These are phyloP conservation scores for Fusarium cicatricum DNA, from an alignment of 2,329 filamentous ascomycete genomes.

Conservation along the genomic window DNA sequence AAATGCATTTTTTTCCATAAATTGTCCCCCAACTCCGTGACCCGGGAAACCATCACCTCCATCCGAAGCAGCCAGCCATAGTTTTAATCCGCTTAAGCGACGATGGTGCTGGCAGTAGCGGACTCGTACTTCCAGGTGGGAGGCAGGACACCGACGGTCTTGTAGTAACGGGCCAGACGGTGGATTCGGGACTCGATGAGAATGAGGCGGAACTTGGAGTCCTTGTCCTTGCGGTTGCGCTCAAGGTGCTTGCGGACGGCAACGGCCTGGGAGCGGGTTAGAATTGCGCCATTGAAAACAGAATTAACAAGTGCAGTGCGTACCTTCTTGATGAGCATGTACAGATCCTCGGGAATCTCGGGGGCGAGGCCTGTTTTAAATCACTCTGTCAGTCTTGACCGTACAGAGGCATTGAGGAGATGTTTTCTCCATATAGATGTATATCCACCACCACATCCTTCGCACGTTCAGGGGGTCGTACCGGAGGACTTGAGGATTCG, in stretches of 20 bases:
- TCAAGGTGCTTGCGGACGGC: slow-evolving; percentile 99
- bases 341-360: slow-evolving; percentile 98
- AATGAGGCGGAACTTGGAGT: slow-evolving; percentile 99
- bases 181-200: slow-evolving; percentile 99
- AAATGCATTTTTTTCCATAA: slow-evolving; percentile 55
- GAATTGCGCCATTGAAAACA: not conserved
- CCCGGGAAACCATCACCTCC: slow-evolving; percentile 49
- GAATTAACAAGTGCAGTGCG: slow-evolving; percentile 19
- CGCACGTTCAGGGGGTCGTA: slow-evolving; percentile 66
- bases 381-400: slow-evolving; percentile 96
- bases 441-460: slow-evolving; percentile 42
- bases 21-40: slow-evolving; percentile 56
- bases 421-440: slow-evolving; percentile 39
- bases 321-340: slow-evolving; percentile 99
- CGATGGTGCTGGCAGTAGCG: slow-evolving; percentile 92
- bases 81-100: slow-evolving; percentile 71
- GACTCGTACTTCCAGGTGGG: slow-evolving; percentile 99
- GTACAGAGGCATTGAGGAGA: slow-evolving; percentile 77
- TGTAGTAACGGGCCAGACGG: slow-evolving; percentile 99
- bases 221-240: slow-evolving; percentile 99
- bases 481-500: slow-evolving; percentile 97
- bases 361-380: slow-evolving; percentile 91
- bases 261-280: slow-evolving; percentile 71
- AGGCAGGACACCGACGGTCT: slow-evolving; percentile 84
- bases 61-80: slow-evolving; percentile 32